Evolutionary conservation across 139 green algal genomes (phyloP).

Genomic region (Coelastrella sp.): DNA sequence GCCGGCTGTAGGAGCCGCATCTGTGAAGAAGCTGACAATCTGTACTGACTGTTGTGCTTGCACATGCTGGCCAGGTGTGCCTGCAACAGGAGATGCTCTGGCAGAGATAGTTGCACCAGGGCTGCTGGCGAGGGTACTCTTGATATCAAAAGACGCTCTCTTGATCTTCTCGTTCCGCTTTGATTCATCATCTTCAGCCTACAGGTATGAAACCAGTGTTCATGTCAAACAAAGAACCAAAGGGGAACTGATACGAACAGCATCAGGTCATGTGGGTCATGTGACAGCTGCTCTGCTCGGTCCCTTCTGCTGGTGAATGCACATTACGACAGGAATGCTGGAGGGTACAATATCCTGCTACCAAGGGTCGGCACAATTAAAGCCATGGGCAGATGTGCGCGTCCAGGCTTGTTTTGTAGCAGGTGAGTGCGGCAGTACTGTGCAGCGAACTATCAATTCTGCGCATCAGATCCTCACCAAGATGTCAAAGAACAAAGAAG

Average conservation of each 20-base stretch:
- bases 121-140: not conserved
- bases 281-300: too few relatives aligned
- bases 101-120: not conserved
- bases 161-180: conserved; percentile 36
- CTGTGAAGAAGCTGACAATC: not conserved
- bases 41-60: not conserved
- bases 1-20: not conserved
- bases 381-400: too few relatives aligned
- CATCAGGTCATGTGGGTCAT: too few relatives aligned
- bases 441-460: not conserved
- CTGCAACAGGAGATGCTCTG: not conserved
- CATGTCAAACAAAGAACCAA: too few relatives aligned
- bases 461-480: conserved; percentile 19
- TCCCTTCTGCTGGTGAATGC: too few relatives aligned
- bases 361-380: too few relatives aligned
- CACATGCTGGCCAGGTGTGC: not conserved
- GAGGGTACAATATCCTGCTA: too few relatives aligned
- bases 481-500: conserved; percentile 42
- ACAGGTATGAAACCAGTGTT: too few relatives aligned
- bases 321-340: too few relatives aligned
- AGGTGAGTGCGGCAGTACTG: too few relatives aligned
- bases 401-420: too few relatives aligned
- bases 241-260: too few relatives aligned
- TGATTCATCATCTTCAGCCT: conserved; percentile 37
- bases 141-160: conserved; percentile 38